Conservation (phyloP, 1,139 yeast genomes). For the Insectozyma bohioensis region DNA sequence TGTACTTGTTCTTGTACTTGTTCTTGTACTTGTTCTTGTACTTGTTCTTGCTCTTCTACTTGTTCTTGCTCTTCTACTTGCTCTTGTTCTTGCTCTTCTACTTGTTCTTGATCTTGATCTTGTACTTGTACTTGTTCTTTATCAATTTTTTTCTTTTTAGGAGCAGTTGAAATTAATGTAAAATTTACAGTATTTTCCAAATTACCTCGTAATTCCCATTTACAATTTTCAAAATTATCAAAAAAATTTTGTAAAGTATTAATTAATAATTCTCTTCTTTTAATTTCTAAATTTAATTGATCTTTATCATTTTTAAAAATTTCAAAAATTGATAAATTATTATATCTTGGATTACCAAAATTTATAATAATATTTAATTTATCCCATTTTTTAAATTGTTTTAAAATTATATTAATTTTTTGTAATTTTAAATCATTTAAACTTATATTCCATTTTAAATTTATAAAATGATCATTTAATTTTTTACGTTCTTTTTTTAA, state of each 20-base stretch:
- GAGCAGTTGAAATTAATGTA: conserved; percentile 19
- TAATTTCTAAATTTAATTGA: conserved; percentile 28
- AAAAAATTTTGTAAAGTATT: conserved; percentile 23
- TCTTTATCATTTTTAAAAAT: conserved; percentile 9
- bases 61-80: no score
- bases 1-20: conserved; percentile 38
- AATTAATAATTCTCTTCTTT: conserved; percentile 30
- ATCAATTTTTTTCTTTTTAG: conserved; percentile 1
- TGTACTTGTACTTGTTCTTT: conserved; percentile 5
- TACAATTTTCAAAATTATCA: conserved; percentile 28
- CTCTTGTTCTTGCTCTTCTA: conserved; percentile 18
- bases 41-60: conserved; percentile 12
- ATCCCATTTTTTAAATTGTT: conserved; percentile 33
- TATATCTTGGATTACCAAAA: conserved; percentile 1
- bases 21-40: conserved; percentile 9
- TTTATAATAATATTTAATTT: conserved; percentile 21
- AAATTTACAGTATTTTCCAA: conserved; percentile 22
- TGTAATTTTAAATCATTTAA: conserved; percentile 40
- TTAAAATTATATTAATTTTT: conserved; percentile 34
- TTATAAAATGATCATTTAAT: conserved; percentile 31
- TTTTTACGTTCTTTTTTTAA: conserved; percentile 10
- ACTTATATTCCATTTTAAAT: conserved; percentile 41
- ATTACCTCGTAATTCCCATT: conserved; percentile 31
- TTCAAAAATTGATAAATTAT: not conserved
- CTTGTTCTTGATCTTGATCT: conserved; percentile 4